A percentile compares a stretch with the other conserved stretches of the same genome.
Conservation (phyloP, 2,329 filamentous ascomycete genomes). For the Macrophomina phaseolina region DNA sequence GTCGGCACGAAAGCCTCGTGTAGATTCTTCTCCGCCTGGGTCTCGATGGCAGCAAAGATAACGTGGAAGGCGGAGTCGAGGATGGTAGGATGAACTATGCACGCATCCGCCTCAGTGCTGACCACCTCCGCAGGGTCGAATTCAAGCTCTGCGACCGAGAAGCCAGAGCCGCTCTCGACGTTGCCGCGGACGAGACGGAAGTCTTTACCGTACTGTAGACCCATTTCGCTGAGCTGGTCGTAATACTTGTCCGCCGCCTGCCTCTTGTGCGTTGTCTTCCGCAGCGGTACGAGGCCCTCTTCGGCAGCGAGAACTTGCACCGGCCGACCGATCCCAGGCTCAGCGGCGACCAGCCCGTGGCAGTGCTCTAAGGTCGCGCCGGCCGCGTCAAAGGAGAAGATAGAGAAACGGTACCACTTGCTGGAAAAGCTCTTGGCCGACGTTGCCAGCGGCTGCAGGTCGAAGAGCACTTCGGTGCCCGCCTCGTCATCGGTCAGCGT, state of each 20-base stretch:
- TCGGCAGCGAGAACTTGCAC: background rate
- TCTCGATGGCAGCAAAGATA: conserved; percentile 16
- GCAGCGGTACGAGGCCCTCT: background rate
- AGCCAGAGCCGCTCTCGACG: background rate
- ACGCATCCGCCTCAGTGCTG: background rate
- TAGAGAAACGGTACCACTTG: conserved; percentile 8
- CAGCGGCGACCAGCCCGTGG: conserved; percentile 9
- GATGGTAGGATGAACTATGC: conserved; percentile 7
- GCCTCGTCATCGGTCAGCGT: conserved; percentile 2
- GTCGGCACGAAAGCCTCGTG: conserved; percentile 19
- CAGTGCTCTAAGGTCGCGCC: conserved; percentile 12
- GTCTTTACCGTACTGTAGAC: conserved; percentile 11
- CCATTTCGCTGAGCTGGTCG: conserved; percentile 10
- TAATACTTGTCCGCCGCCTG: conserved; percentile 3
- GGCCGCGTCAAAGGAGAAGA: conserved; percentile 1
- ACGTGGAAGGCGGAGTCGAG: conserved; percentile 22
- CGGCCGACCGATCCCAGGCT: background rate
- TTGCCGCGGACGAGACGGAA: background rate
- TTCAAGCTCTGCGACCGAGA: background rate
- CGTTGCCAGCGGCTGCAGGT: conserved; percentile 12
- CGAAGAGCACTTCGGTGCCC: conserved; percentile 6
- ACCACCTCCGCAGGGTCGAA: background rate
- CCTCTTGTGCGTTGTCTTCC: background rate
- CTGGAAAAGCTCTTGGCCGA: conserved; percentile 19
- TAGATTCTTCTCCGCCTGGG: background rate